Conservation (phyloP, 78 protist species). For the Dictyostelium citrinum region DNA sequence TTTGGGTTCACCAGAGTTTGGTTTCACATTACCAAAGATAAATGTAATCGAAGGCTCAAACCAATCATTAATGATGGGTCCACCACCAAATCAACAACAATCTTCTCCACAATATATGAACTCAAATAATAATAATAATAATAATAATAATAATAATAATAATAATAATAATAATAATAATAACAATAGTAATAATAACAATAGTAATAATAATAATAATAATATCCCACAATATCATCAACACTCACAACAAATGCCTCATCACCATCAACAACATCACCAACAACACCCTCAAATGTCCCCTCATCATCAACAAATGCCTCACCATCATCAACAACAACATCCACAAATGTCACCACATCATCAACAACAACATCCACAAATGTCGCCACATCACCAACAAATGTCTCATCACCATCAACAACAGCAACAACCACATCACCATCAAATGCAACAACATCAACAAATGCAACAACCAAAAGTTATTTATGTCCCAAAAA, state of each 20-base stretch:
- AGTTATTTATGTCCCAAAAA: background rate
- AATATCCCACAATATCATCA: background rate
- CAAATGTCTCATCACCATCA: constrained; percentile 25
- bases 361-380: constrained; percentile 17
- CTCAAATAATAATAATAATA: background rate
- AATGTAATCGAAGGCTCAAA: constrained; percentile 1
- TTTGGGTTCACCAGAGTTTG: constrained; percentile 10
- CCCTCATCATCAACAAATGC: background rate
- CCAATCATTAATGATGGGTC: background rate
- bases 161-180: background rate
- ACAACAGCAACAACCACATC: background rate
- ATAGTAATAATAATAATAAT: no score
- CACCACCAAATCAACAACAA: constrained; percentile 6
- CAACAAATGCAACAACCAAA: background rate
- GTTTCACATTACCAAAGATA: constrained; percentile 18
- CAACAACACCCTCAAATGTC: background rate
- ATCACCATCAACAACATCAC: background rate
- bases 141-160: background rate
- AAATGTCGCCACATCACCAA: constrained; percentile 15
- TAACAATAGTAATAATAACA: background rate
- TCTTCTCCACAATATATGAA: background rate
- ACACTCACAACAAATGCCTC: background rate
- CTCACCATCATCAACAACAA: constrained; percentile 13
- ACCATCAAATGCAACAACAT: background rate
- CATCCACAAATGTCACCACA: background rate